Evolutionary conservation across 2,329 filamentous ascomycete species (phyloP).

Genomic region (Alternaria ventricosa): DNA sequence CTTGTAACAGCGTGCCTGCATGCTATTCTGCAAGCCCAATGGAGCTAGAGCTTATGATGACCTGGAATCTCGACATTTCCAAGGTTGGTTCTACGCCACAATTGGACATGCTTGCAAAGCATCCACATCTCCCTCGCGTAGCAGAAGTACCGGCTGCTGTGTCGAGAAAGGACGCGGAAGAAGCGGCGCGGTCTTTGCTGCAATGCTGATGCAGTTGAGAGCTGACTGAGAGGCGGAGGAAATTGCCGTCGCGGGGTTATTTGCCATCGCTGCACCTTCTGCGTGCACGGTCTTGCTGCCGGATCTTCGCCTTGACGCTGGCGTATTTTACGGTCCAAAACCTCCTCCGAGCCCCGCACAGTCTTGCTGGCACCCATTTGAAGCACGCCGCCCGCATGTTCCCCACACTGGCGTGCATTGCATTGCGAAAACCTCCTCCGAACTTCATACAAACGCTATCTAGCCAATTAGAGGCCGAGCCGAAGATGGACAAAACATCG

Average conservation of each 20-base stretch:
- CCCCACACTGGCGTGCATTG: background rate
- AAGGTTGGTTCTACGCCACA: too few species aligned
- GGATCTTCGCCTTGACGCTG: background rate
- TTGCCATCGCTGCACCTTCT: background rate
- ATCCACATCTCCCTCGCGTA: too few species aligned
- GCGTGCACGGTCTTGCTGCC: background rate
- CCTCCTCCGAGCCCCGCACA: slow-evolving; percentile 10
- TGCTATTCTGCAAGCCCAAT: too few species aligned
- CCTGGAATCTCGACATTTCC: too few species aligned
- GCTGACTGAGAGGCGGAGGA: too few species aligned
- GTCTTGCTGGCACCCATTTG: slow-evolving; percentile 1
- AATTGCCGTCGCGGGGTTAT: background rate
- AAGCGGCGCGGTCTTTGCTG: too few species aligned
- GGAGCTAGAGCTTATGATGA: too few species aligned
- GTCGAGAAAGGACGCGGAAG: too few species aligned
- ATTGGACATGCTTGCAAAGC: too few species aligned
- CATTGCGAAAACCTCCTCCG: background rate
- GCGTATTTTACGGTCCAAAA: slow-evolving; percentile 6
- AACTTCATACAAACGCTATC: background rate
- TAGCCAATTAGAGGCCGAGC: background rate
- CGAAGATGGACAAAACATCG: background rate
- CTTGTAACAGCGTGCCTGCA: too few species aligned
- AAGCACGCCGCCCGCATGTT: slow-evolving; percentile 1
- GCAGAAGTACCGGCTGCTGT: too few species aligned
- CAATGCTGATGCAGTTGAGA: too few species aligned